Percentiles rank a stretch among this genome's conserved stretches.
Conservation (phyloP, 148 eudicot genomes). For the Linanthus parryae region DNA sequence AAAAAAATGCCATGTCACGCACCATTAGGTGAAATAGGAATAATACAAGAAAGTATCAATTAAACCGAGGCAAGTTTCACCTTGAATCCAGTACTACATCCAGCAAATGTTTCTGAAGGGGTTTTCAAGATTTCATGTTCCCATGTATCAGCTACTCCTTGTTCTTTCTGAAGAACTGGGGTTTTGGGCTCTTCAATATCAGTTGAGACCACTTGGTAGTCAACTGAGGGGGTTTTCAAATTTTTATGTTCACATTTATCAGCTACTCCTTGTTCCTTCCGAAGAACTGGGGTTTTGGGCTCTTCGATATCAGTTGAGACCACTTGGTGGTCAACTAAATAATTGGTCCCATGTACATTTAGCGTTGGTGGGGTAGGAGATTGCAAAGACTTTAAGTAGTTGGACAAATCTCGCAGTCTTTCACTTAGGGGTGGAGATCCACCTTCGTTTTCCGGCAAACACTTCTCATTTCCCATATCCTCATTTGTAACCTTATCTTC, state of each 20-base stretch:
- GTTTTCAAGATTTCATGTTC: constrained; percentile 24
- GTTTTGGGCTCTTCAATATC: too few relatives aligned
- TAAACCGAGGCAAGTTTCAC: constrained; percentile 20
- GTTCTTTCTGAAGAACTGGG: too few relatives aligned
- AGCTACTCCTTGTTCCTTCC: constrained; percentile 11
- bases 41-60: background rate
- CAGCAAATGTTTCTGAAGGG: constrained; percentile 42
- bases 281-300: constrained; percentile 56
- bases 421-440: constrained; percentile 72
- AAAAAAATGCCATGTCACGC: background rate
- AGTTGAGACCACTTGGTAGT: too few relatives aligned
- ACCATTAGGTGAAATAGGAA: background rate
- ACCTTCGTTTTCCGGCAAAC: constrained; percentile 5
- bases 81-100: constrained; percentile 58
- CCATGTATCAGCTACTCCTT: constrained; percentile 15
- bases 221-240: too few relatives aligned
- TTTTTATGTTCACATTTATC: too few relatives aligned
- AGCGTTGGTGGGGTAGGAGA: constrained; percentile 46
- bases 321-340: constrained; percentile 20
- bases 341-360: constrained; percentile 22
- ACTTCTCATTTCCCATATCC: constrained; percentile 46
- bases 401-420: constrained; percentile 48
- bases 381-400: constrained; percentile 49
- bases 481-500: constrained; percentile 18
- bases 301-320: constrained; percentile 29